Percentiles rank a stretch among this genome's conserved stretches.
These are phyloP conservation scores for Aspergillus kassunensis DNA, from an alignment of 495 filamentous ascomycete species.

Conservation along the genomic window DNA sequence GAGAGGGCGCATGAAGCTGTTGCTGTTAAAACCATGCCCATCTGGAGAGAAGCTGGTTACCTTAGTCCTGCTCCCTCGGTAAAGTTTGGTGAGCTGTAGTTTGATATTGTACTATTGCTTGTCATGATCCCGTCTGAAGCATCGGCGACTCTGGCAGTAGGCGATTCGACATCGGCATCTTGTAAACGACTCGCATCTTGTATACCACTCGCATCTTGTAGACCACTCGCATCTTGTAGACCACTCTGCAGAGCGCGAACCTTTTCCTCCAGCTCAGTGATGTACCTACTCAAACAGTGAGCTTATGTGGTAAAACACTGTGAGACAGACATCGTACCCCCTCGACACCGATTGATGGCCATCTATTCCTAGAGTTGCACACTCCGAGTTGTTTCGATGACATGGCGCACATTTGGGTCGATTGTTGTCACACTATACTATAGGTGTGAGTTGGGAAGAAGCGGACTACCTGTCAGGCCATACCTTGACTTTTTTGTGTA, in stretches of 20 bases:
- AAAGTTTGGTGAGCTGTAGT: slow-evolving; percentile 17
- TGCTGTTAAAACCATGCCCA: background rate
- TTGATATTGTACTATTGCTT: background rate
- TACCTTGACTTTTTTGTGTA: slow-evolving; percentile 28
- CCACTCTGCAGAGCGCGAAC: no score
- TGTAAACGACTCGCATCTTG: no score
- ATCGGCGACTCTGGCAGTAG: no score
- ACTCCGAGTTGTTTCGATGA: slow-evolving; percentile 18
- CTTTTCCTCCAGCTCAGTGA: no score
- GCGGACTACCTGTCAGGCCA: background rate
- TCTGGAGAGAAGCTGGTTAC: slow-evolving; percentile 2
- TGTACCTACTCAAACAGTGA: no score
- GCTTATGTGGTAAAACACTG: no score
- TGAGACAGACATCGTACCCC: no score
- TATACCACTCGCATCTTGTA: no score
- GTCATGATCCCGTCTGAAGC: no score
- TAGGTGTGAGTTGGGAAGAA: background rate
- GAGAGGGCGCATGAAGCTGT: slow-evolving; percentile 27
- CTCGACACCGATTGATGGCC: slow-evolving; percentile 17
- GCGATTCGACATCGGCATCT: no score
- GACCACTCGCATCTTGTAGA: no score
- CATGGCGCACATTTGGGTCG: slow-evolving; percentile 25
- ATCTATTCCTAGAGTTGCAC: slow-evolving; percentile 20
- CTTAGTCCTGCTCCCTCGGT: slow-evolving; percentile 25
- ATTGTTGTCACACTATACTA: slow-evolving; percentile 24